Percentiles rank a stretch among this genome's conserved stretches.
These are phyloP conservation scores for Microbotryomycetes sp. DNA, from an alignment of 1,284 basidiomycete genomes.

Conservation along the genomic window DNA sequence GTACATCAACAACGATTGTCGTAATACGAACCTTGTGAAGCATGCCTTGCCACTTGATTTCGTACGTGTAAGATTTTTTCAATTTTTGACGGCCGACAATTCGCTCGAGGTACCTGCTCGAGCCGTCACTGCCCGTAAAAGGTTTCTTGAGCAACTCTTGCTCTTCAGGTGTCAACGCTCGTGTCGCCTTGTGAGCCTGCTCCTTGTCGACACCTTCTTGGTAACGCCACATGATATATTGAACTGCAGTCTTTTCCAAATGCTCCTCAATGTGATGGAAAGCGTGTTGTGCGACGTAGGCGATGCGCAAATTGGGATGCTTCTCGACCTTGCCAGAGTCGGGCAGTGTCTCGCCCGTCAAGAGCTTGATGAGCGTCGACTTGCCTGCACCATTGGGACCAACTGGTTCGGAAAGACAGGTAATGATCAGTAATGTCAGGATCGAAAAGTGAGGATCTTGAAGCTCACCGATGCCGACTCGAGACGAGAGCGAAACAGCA, in stretches of 20 bases:
- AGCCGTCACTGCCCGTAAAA: slow-evolving; percentile 86
- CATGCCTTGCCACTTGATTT: slow-evolving; percentile 87
- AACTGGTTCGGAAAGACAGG: slow-evolving; percentile 55
- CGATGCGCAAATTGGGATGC: slow-evolving; percentile 89
- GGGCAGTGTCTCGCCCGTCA: slow-evolving; percentile 90
- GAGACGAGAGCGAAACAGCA: slow-evolving; percentile 70
- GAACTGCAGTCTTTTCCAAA: slow-evolving; percentile 88
- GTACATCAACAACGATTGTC: not conserved
- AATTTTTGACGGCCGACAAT: slow-evolving; percentile 96
- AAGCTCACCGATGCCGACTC: slow-evolving; percentile 43
- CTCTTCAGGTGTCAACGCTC: slow-evolving; percentile 83
- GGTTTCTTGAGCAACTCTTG: slow-evolving; percentile 72
- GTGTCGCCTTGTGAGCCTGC: slow-evolving; percentile 84
- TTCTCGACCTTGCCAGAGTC: slow-evolving; percentile 93
- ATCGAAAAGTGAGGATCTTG: slow-evolving; percentile 44
- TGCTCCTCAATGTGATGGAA: slow-evolving; percentile 86
- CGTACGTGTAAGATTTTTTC: slow-evolving; percentile 57
- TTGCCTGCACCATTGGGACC: slow-evolving; percentile 91
- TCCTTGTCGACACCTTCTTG: slow-evolving; percentile 98
- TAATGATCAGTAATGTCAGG: slow-evolving; percentile 15
- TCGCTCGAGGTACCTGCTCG: slow-evolving; percentile 77
- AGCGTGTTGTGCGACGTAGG: slow-evolving; percentile 96
- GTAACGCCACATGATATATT: slow-evolving; percentile 98
- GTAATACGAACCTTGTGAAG: slow-evolving; percentile 68
- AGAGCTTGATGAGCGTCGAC: slow-evolving; percentile 92